A percentile compares a stretch with the other conserved stretches of the same genome.
Evolutionary conservation across 1,284 basidiomycete genomes (phyloP).

Genomic region (Puccinia horiana): DNA sequence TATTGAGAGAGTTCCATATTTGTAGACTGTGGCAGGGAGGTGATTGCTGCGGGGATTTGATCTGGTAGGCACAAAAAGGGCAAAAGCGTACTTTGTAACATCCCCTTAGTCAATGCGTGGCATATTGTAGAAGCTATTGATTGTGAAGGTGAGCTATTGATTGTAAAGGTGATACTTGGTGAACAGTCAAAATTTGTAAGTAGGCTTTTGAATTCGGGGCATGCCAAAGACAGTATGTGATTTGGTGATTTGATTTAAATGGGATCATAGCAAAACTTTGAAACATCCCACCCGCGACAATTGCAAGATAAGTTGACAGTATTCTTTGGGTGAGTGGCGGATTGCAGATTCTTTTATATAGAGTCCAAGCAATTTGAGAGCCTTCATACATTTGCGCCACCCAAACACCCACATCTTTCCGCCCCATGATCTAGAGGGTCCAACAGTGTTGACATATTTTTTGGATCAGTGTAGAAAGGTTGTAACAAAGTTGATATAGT

Average conservation of each 20-base stretch:
- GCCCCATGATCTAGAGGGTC: background rate
- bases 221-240: no score
- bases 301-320: background rate
- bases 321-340: background rate
- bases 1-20: no score
- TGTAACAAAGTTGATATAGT: background rate
- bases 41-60: no score
- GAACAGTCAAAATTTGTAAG: background rate
- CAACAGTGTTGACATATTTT: background rate
- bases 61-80: background rate
- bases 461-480: background rate
- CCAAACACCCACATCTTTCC: conserved; percentile 1
- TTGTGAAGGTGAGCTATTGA: background rate
- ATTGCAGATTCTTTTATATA: background rate
- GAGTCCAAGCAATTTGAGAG: background rate
- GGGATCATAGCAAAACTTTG: no score
- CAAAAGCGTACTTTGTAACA: background rate
- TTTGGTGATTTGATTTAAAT: no score
- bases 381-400: background rate
- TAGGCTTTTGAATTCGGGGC: no score
- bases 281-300: no score
- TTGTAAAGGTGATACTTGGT: no score
- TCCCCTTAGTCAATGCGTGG: background rate
- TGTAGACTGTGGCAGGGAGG: no score
- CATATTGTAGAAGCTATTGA: background rate